phyloP scores from a whole-genome alignment of 768 basidiomycete species.

The Gloeophyllum trabeum region DNA sequence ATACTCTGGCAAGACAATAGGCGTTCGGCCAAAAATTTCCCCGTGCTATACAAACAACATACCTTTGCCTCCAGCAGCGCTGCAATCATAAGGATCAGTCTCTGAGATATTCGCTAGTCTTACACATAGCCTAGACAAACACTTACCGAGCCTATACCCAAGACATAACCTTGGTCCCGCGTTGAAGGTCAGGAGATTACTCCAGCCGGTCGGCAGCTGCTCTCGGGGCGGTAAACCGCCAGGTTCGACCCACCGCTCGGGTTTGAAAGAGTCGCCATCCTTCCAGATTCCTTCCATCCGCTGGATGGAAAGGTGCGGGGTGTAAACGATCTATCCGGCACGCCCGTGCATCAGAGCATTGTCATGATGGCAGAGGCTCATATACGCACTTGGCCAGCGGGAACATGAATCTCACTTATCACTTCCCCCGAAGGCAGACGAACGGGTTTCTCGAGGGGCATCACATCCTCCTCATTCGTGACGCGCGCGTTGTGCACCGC shows the following conservation, averaged over 20 bases:
- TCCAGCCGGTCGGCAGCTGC: constrained; percentile 24
- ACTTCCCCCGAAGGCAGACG: constrained; percentile 15
- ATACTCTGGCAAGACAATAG: no score
- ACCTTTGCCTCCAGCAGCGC: no score
- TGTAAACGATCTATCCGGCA: no score
- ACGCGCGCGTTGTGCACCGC: constrained; percentile 28
- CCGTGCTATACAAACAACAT: no score
- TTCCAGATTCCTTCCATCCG: constrained; percentile 19
- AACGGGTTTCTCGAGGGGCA: constrained; percentile 27
- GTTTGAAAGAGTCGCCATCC: no score
- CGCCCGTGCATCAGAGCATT: constrained; percentile 3
- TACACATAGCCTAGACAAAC: not conserved
- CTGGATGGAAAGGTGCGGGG: no score
- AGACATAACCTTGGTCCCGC: constrained; percentile 32
- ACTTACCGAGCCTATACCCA: constrained; percentile 25
- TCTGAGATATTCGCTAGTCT: no score
- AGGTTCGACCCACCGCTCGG: constrained; percentile 26
- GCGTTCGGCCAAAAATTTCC: no score
- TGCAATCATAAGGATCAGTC: no score
- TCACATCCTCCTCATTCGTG: constrained; percentile 26
- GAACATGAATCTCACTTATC: constrained; percentile 17
- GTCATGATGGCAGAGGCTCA: no score
- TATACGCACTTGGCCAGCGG: constrained; percentile 25
- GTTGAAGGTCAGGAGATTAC: constrained; percentile 24
- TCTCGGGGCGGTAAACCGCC: constrained; percentile 17